Evolutionary conservation across 495 filamentous ascomycete species (phyloP).

Genomic region (Penicillium manginii): DNA sequence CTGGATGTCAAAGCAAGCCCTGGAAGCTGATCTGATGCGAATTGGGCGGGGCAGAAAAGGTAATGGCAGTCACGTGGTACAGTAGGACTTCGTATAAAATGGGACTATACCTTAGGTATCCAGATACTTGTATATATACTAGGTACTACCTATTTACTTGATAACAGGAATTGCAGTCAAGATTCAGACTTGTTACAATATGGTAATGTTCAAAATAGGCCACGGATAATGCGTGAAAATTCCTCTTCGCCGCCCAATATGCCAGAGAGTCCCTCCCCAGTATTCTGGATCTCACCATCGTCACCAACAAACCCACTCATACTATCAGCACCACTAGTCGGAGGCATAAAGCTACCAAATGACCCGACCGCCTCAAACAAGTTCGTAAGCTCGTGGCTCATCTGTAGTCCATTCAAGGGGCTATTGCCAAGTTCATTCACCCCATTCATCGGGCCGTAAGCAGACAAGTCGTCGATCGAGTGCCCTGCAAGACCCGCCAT

Average conservation of each 20-base stretch:
- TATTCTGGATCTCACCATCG: slow-evolving; percentile 50
- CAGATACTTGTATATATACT: too few relatives aligned
- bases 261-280: slow-evolving; percentile 49
- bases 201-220: slow-evolving; percentile 58
- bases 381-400: slow-evolving; percentile 66
- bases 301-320: slow-evolving; percentile 48
- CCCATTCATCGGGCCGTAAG: slow-evolving; percentile 52
- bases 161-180: too few relatives aligned
- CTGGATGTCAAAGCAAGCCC: background rate
- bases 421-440: slow-evolving; percentile 59
- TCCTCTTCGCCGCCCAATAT: slow-evolving; percentile 66
- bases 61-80: slow-evolving; percentile 8
- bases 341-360: slow-evolving; percentile 50
- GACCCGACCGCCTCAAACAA: slow-evolving; percentile 73
- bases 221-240: slow-evolving; percentile 63
- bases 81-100: too few relatives aligned
- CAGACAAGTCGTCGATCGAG: slow-evolving; percentile 61
- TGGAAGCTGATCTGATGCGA: slow-evolving; percentile 1
- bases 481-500: slow-evolving; percentile 78
- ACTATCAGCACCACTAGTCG: slow-evolving; percentile 37
- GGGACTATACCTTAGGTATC: too few relatives aligned
- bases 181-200: too few relatives aligned
- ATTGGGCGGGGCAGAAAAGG: slow-evolving; percentile 11
- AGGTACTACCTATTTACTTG: too few relatives aligned
- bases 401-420: slow-evolving; percentile 62